Percentiles rank a stretch among this genome's conserved stretches.
phyloP scores from a whole-genome alignment of 1,284 basidiomycete genomes.

The Sphagnurus paluster region DNA sequence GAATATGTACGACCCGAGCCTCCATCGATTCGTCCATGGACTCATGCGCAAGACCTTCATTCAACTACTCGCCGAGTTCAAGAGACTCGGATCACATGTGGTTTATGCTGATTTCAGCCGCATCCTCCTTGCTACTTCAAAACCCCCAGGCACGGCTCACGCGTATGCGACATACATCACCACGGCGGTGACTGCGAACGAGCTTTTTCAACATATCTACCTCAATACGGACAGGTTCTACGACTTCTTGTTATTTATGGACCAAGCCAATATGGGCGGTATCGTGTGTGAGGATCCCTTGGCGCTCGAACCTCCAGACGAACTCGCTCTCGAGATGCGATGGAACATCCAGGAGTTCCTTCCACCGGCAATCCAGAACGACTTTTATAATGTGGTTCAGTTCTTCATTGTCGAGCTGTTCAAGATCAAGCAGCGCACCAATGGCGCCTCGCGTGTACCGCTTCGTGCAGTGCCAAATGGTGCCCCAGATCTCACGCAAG shows the following conservation, averaged over 20 bases:
- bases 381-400: constrained; percentile 78
- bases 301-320: constrained; percentile 65
- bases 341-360: constrained; percentile 97
- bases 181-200: constrained; percentile 91
- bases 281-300: constrained; percentile 82
- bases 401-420: constrained; percentile 89
- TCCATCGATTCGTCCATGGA: constrained; percentile 93
- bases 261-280: constrained; percentile 91
- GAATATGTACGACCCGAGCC: constrained; percentile 89
- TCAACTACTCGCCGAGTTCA: constrained; percentile 96
- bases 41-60: constrained; percentile 99
- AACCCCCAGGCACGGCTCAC: constrained; percentile 93
- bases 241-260: constrained; percentile 96
- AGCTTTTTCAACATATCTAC: constrained; percentile 93
- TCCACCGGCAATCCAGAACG: constrained; percentile 78
- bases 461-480: constrained; percentile 75
- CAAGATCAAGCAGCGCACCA: constrained; percentile 69
- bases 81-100: constrained; percentile 90
- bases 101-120: constrained; percentile 95
- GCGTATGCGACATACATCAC: constrained; percentile 96
- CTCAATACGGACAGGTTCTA: constrained; percentile 90
- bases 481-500: constrained; percentile 60
- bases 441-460: constrained; percentile 65
- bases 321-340: constrained; percentile 80
- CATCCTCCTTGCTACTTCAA: constrained; percentile 90